Evolutionary conservation across 2,329 filamentous ascomycete species (phyloP), one percentile per base, ranked within the genome.

Genomic region (Hypomyces rosellus): DNA sequence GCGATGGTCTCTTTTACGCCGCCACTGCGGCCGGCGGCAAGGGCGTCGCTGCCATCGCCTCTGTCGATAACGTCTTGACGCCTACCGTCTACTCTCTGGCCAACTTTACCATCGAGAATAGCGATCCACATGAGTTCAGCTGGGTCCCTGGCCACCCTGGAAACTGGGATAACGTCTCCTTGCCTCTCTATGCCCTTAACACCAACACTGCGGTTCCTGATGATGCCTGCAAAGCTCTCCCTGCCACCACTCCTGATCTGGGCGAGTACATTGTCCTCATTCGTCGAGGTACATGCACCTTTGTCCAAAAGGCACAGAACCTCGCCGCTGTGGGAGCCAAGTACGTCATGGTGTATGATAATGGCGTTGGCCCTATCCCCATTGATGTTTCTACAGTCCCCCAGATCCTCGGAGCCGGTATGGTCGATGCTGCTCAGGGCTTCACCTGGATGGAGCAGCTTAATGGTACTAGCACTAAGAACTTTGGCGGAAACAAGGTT

Each of bases 281-380:
- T 37, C 77, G 78, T 43, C 75, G 80, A 20, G 81, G 81, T 45
- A 74, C 66, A 8, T 85, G 82, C 62, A 71, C 71, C 0, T 83
- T 82, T 52, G 67, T 69, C 2, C 57, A 71, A 12, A 84, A 85
- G 67, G 74, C 73, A 2, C 59, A 67, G 38, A 78, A 81, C 51
- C 76, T 77, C 4, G 74, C 68, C 2, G 72, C 69, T 6, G 71
- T 72, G 45, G 82, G 82, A 11, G 82, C 80, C 45, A 74, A 77
- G 59, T 82, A 84, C 55, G 64, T 86, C 48, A 65, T 86, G 55
- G 69, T 82, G 58, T 85, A 84, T 65, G 84, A 84, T 70, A 80
- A 78, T 54, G 54, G 46, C 15, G 54, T 57, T 6, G 69, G 65
- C 13, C 66, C 71, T 3, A 55, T 60, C 4, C 54, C 59, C 7